Base-by-base conservation (phyloP, 2,329 filamentous ascomycete species). In the Diaporthe ilicicola region DNA sequence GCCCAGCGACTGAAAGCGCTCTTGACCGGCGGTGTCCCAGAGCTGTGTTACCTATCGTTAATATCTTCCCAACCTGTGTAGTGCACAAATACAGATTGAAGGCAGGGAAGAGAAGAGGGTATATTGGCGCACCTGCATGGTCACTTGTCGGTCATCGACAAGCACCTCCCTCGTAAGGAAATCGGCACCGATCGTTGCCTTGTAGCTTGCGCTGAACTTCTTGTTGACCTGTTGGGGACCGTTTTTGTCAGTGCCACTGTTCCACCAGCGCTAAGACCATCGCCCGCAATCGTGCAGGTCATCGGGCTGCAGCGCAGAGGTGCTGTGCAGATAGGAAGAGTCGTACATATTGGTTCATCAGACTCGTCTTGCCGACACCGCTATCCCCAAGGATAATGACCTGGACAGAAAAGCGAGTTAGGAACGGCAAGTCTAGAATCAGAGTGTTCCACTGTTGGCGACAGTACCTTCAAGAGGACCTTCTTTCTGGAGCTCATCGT, bases 261-360 rank as follows among this genome's bases (percentile, higher is more conserved):
- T 19, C 22, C 39, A 39, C 51, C 44, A 4, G 29, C 19, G 32
- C 29, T 17, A 12, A 15, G 19, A n/a, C 12, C 44, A 12, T 22
- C 12, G 29, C 7, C 44, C 24, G 29, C 42, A n/a, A 42, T 64
- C 12, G n/a, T 64, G 59, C 42, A 64, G 46, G 29, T 15, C 17
- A n/a, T 44, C n/a, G 12, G 46, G 59, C 59, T 64, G 51, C 53
- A 37, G 44, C 34, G 22, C 44, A 62, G 44, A 50, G 68, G 71
- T 68, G 67, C 39, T 69, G 71, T 68, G 67, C 39, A 39, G 67
- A 62, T 73, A 74, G 70, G 59, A 70, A 78, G 24, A n/a, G 19
- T 59, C 93, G 82, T 91, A 98, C 96, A 93, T 98, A 99, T 98
- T 99, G 96, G 86, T 99, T 99, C 96, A 99, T 99, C 90, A 99